Evolutionary conservation across 2,329 filamentous ascomycete species (phyloP).

Genomic region (Colletotrichum sp.): DNA sequence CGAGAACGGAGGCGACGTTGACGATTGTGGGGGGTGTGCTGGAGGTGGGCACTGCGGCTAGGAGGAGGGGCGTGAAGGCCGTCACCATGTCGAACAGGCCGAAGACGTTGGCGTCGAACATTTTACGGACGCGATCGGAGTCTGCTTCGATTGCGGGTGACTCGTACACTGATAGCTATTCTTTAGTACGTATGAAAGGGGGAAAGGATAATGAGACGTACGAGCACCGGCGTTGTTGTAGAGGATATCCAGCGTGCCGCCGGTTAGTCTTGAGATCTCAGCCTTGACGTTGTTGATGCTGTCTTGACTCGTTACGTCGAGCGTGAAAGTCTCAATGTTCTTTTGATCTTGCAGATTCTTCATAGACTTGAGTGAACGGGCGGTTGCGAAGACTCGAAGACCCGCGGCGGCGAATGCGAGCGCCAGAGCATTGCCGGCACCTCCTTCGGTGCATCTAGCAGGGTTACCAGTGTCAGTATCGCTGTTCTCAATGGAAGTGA

Average conservation of each 20-base stretch:
- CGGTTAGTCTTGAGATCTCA: constrained; percentile 36
- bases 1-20: constrained; percentile 45
- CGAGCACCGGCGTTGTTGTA: constrained; percentile 47
- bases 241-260: constrained; percentile 44
- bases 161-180: constrained; percentile 8
- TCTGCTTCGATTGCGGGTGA: constrained; percentile 27
- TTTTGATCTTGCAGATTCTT: constrained; percentile 31
- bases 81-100: constrained; percentile 42
- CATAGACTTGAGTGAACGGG: constrained; percentile 22
- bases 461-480: not conserved
- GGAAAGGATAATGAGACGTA: not conserved
- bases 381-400: constrained; percentile 6
- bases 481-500: not conserved
- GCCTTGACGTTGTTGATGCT: constrained; percentile 31
- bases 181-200: not conserved
- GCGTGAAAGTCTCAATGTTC: constrained; percentile 38
- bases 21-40: constrained; percentile 28
- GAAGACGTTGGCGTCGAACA: constrained; percentile 45
- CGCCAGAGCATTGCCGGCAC: constrained; percentile 7
- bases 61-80: constrained; percentile 41
- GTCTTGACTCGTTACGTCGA: constrained; percentile 43
- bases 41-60: constrained; percentile 32
- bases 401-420: constrained; percentile 1
- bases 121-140: constrained; percentile 22
- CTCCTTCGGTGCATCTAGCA: not conserved